phyloP scores from a whole-genome alignment of 768 basidiomycete genomes.

The Leccinum subtestaceum region DNA sequence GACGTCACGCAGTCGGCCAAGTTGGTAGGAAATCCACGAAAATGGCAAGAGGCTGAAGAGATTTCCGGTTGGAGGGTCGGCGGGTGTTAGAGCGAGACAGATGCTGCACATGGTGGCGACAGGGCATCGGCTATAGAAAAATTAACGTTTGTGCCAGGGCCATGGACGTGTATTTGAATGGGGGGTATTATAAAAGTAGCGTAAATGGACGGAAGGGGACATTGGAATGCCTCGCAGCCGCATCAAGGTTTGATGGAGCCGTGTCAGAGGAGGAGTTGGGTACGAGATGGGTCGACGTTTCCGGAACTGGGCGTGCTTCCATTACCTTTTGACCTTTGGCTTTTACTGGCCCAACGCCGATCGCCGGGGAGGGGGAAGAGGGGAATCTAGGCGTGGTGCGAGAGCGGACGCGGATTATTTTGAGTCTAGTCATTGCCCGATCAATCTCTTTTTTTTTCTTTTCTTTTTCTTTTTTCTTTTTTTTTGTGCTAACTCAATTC shows the following conservation, averaged over 20 bases:
- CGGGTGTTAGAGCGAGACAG: slow-evolving; percentile 1
- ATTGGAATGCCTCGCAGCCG: slow-evolving; percentile 7
- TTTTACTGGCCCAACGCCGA: slow-evolving; percentile 19
- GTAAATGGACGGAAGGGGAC: slow-evolving; percentile 6
- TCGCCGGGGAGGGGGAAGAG: slow-evolving; percentile 6
- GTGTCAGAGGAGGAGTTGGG: background rate
- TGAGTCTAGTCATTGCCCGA: slow-evolving; percentile 16
- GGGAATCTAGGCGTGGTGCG: background rate
- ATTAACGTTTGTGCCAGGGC: slow-evolving; percentile 19
- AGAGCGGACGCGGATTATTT: background rate
- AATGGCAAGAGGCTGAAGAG: background rate
- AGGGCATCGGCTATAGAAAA: slow-evolving; percentile 7
- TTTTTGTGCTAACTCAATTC: slow-evolving; percentile 47
- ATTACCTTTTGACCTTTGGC: slow-evolving; percentile 19
- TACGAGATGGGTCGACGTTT: slow-evolving; percentile 1
- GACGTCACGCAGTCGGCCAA: background rate
- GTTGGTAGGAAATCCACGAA: background rate
- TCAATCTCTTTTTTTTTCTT: slow-evolving; percentile 4
- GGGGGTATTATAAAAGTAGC: slow-evolving; percentile 4
- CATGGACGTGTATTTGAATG: slow-evolving; percentile 5
- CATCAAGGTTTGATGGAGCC: slow-evolving; percentile 29
- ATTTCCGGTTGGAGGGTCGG: background rate
- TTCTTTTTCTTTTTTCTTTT: background rate
- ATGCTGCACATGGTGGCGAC: slow-evolving; percentile 7
- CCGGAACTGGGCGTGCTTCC: slow-evolving; percentile 8